A percentile compares a stretch with the other conserved stretches of the same genome.
Conservation (phyloP, 208 protist species). For the Wallacemonas collosoma region DNA sequence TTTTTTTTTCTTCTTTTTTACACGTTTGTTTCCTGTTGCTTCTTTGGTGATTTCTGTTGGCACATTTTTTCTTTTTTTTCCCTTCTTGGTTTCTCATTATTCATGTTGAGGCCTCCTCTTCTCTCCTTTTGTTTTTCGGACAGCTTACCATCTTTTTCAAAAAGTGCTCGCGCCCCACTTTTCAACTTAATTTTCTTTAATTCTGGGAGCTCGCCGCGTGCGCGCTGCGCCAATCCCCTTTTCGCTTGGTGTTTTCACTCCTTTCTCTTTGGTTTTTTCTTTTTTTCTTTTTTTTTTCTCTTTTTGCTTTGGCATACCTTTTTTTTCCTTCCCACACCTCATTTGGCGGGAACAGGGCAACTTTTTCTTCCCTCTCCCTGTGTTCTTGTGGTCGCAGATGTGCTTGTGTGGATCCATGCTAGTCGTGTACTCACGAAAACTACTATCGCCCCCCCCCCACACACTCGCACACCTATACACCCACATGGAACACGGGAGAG, state of each 20-base stretch:
- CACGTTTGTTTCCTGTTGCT: neutral
- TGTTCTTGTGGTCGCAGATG: neutral
- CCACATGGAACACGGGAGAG: neutral
- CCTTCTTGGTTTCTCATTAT: slow-evolving; percentile 6
- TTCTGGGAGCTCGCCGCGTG: neutral
- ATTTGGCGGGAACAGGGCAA: slow-evolving; percentile 5
- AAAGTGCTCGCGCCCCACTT: neutral
- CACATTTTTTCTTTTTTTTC: slow-evolving; percentile 15
- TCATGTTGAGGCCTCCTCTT: neutral
- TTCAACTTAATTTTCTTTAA: slow-evolving; percentile 16
- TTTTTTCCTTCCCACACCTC: slow-evolving; percentile 6
- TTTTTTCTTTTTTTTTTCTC: slow-evolving; percentile 21
- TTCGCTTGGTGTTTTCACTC: neutral
- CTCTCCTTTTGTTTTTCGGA: neutral
- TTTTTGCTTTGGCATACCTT: slow-evolving; percentile 3
- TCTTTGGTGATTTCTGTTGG: neutral
- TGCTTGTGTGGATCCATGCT: neutral
- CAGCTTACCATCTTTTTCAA: neutral
- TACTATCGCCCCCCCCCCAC: neutral
- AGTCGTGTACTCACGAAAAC: neutral
- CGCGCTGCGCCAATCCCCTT: neutral
- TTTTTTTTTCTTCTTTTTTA: slow-evolving; percentile 17
- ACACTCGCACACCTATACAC: neutral
- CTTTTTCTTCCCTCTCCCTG: slow-evolving; percentile 16
- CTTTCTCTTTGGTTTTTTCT: neutral